Evolutionary conservation across 768 basidiomycete genomes (phyloP).

Genomic region (Panus rudis): DNA sequence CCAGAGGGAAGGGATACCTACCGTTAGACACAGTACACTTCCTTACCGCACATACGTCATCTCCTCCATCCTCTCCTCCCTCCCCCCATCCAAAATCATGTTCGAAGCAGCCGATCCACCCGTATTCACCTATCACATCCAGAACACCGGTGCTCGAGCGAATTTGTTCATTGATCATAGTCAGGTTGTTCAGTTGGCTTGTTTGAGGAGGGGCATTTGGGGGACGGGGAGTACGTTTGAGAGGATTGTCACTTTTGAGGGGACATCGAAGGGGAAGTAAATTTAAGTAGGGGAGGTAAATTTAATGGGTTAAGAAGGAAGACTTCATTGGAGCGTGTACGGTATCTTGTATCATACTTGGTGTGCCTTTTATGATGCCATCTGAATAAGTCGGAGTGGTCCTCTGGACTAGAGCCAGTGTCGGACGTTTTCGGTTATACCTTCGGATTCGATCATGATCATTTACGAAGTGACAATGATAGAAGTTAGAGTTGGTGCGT

Average conservation of each 20-base stretch:
- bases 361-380: too few relatives aligned
- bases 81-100: conserved; percentile 38
- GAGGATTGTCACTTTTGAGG: conserved; percentile 35
- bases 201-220: conserved; percentile 38
- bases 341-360: too few relatives aligned
- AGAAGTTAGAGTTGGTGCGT: too few relatives aligned
- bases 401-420: too few relatives aligned
- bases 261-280: conserved; percentile 1
- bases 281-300: neutral
- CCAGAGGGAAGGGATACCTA: too few relatives aligned
- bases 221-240: conserved; percentile 37
- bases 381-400: too few relatives aligned
- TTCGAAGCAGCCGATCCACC: conserved; percentile 40
- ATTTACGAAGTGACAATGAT: too few relatives aligned
- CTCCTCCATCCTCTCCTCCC: conserved; percentile 31
- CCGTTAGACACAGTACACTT: too few relatives aligned
- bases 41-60: conserved; percentile 38
- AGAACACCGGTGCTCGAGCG: conserved; percentile 35
- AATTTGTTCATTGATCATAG: conserved; percentile 40
- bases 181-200: conserved; percentile 38
- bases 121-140: conserved; percentile 38
- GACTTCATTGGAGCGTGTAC: too few relatives aligned
- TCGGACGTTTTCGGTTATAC: conserved; percentile 44
- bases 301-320: too few relatives aligned
- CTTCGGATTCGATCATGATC: conserved; percentile 42